Evolutionary conservation across 2,329 filamentous ascomycete genomes (phyloP), one percentile per base, ranked within the genome.

Genomic region (Penicillium crustosum): DNA sequence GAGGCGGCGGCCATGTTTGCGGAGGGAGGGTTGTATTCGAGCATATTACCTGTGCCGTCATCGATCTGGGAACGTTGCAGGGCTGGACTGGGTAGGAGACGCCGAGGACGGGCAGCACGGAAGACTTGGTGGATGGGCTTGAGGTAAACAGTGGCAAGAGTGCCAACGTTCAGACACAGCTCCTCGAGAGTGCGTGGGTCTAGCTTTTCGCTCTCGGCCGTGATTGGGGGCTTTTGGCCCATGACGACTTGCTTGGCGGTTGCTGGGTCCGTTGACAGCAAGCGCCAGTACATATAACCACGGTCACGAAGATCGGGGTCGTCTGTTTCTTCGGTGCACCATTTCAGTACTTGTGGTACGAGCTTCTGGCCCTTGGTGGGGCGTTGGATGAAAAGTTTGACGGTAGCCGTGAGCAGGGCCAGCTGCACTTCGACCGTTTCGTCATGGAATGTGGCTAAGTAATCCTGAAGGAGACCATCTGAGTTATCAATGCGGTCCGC

Each of bases 221-320:
- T 96, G 75, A 99, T 97, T 8, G 93, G 85, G 7, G 94, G 94
- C 74, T 99, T 99, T 66, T 96, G 90, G 59, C 94, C 93, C 93
- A 99, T 97, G 64, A 99, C 93, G 51, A 99, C 86, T 61, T 87
- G 81, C 72, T 90, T 94, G 2, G 94, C 94, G 0, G 89, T 86
- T 49, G 88, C 87, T 66, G 96, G 93, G 73, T 97, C 93, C 0
- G 92, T 95, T 1, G 92, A 96, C 2, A 99, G 83, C 15, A 99
- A 83, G 5, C 94, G 90, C 94, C 94, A 99, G 81, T 99, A 99
- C 93, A 99, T 97, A 80, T 97, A 99, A 0, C 94, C 94, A 68
- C 94, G 83, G 74, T 99, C 94, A 62, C 94, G 88, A 29, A 99
- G 85, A 75, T 99, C 94, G 0, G 94, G 94, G 75, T 99, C 97